Evolutionary conservation across 2,329 filamentous ascomycete genomes (phyloP).

Genomic region (Fusarium caatingaense): DNA sequence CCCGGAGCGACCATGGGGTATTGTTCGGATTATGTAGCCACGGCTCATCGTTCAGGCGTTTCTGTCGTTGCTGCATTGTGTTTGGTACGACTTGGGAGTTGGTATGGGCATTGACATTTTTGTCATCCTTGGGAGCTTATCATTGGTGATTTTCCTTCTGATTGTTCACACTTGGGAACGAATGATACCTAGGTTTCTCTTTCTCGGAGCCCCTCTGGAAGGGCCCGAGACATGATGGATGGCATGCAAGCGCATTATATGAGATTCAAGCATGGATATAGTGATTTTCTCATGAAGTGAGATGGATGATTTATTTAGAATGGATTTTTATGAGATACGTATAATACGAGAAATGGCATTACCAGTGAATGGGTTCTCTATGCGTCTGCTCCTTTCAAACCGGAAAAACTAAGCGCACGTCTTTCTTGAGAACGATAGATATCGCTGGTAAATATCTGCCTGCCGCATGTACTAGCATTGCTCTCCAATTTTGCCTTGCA

Average conservation of each 20-base stretch:
- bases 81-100: conserved; percentile 46
- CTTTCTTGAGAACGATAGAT: neutral
- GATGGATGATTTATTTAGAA: conserved; percentile 38
- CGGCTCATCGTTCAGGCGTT: conserved; percentile 47
- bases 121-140: conserved; percentile 32
- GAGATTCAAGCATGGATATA: conserved; percentile 14
- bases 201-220: conserved; percentile 43
- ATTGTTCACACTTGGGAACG: conserved; percentile 34
- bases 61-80: conserved; percentile 44
- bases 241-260: conserved; percentile 26
- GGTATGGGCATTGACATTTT: conserved; percentile 30
- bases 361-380: conserved; percentile 18
- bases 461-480: neutral
- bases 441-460: neutral
- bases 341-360: conserved; percentile 38
- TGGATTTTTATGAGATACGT: conserved; percentile 46
- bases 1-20: neutral
- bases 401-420: neutral
- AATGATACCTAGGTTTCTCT: conserved; percentile 43
- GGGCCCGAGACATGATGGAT: conserved; percentile 39
- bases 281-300: conserved; percentile 13
- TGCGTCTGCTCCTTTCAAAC: neutral
- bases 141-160: conserved; percentile 30
- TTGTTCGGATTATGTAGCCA: conserved; percentile 28
- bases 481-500: neutral